Base-by-base conservation (phyloP, 768 basidiomycete species). In the Xerocomus spinulosus region DNA sequence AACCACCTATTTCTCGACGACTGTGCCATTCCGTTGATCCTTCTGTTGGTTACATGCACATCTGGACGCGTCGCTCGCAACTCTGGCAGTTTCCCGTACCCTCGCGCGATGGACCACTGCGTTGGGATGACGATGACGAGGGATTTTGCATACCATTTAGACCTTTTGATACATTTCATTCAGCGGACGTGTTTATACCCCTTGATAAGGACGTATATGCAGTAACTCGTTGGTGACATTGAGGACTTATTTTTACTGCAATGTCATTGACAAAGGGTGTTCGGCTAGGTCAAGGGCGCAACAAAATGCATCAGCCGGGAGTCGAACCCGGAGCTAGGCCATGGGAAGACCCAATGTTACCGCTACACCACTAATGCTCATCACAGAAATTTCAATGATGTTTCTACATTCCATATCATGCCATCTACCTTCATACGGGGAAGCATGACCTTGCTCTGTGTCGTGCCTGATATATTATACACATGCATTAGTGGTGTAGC, bases 321-420 rank as follows among this genome's bases (percentile, higher is more conserved):
- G 70, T 77, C 76, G 76, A 77, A 77, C 76, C 76, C 76, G 73
- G 75, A 63, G 76, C 76, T 75, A 74, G 75, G 73, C 73, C 73
- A 76, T 85, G 84, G 83, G 84, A 86, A 85, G 82, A 83, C 81
- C 80, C 81, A 83, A 86, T 85, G 84, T 85, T 85, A 85, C 83
- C 83, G 78, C 70, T 85, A 85, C 83, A 83, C 83, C 80, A 85
- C 64, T 65, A 55, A 68, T 64, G 65, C 66, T 38, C 25, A 24
- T 18, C n/a, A n/a, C n/a, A n/a, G n/a, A n/a, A n/a, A n/a, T n/a
- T n/a, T n/a, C n/a, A n/a, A n/a, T n/a, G n/a, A n/a, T n/a, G n/a
- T n/a, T n/a, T n/a, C n/a, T n/a, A n/a, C n/a, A n/a, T n/a, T n/a
- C n/a, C n/a, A n/a, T n/a, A n/a, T n/a, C n/a, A n/a, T n/a, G n/a